These are phyloP conservation scores for Fraxinus americana DNA, from an alignment of 257 asterid genomes.

Conservation along the genomic window DNA sequence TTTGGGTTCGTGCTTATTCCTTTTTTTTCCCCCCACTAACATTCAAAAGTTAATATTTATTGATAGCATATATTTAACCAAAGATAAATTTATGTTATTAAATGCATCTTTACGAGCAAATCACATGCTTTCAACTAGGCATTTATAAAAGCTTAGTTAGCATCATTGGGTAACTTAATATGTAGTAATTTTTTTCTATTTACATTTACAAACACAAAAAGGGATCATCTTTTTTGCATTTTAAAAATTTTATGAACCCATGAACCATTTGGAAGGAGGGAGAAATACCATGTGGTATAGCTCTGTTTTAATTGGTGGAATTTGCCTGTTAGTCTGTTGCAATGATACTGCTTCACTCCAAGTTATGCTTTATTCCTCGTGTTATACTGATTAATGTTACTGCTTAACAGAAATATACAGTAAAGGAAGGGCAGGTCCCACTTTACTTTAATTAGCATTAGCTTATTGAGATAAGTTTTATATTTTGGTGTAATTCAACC, in stretches of 20 bases:
- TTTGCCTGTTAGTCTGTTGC: not conserved
- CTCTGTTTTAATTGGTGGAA: constrained; percentile 9
- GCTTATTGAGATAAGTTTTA: not conserved
- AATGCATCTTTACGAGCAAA: no score
- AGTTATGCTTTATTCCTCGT: constrained; percentile 12
- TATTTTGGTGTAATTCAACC: not conserved
- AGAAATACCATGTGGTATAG: not conserved
- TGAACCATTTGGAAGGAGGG: not conserved
- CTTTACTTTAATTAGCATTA: constrained; percentile 3
- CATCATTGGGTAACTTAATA: not conserved
- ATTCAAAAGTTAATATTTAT: not conserved
- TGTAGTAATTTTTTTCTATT: not conserved
- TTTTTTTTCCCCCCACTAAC: not conserved
- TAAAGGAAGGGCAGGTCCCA: constrained; percentile 84
- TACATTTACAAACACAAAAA: no score
- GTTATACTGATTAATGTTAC: constrained; percentile 18
- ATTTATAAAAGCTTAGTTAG: not conserved
- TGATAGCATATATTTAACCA: no score
- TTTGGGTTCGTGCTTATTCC: not conserved
- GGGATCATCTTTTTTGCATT: not conserved
- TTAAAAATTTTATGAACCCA: not conserved
- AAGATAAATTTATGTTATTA: no score
- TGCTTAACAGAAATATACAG: constrained; percentile 68
- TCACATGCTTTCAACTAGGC: no score
- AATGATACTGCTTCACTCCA: not conserved